Base-by-base conservation (phyloP, 805 yeast species). In the Myxozyma udenii region DNA sequence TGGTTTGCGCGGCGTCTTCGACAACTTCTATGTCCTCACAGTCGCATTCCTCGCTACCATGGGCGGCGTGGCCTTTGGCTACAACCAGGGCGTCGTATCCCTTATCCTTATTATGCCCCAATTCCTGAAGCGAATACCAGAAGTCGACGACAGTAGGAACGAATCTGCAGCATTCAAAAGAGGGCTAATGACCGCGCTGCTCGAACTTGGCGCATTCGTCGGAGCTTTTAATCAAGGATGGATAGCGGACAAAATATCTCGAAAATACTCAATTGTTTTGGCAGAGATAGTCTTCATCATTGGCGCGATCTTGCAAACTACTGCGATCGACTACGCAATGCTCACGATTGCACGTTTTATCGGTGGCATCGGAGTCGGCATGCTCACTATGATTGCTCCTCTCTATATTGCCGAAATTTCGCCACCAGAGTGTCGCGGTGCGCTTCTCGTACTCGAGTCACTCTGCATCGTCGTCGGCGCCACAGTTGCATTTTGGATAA, bases 311-410 rank as follows among this genome's bases (percentile, higher is more conserved):
- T 43, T 40, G 26, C 46, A 57, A 49, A 40, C 65, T 51, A 47
- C 47, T 44, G 40, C 51, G 26, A 16, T 41, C 48, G 28, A 62
- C 35, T 32, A 49, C 14, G 45, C 53, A 5, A 38, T 60, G 11
- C 46, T 57, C 48, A 74, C 75, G 52, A 76, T 77, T 2, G 83
- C 83, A 6, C 69, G 83, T 59, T 74, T 75, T 36, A 61, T 78
- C 41, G 70, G 77, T 19, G 83, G 83, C 3, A 44, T 78, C 9
- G 80, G 80, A 24, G 76, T 77, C 45, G 84, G 83, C 1, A 74
- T 74, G 12, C 69, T 78, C 40, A 71, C 81, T 1, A 72, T 73
- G 62, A 62, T 77, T 52, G 76, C 77, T 0, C 79, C 80, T 3
- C 32, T 59, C n/a, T 60, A 60, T 49, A 52, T 41, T 18, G 58